Conservation (phyloP, 352 stramenopile species). For the Globisporangium megalacanthum region DNA sequence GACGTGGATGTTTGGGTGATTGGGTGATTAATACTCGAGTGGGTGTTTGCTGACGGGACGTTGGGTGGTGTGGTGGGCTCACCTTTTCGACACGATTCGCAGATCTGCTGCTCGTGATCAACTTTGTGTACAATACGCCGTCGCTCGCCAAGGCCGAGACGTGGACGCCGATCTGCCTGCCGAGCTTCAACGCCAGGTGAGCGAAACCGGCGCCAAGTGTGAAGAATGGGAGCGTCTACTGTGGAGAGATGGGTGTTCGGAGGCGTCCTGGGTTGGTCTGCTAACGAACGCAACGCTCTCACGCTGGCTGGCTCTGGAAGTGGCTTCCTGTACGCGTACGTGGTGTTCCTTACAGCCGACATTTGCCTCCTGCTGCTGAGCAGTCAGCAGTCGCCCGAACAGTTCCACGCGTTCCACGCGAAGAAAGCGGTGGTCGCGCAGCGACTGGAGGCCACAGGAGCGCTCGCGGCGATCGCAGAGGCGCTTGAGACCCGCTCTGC, state of each 20-base stretch:
- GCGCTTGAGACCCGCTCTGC: constrained; percentile 23
- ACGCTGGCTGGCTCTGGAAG: constrained; percentile 17
- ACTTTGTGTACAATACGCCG: constrained; percentile 69
- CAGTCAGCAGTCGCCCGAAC: constrained; percentile 55
- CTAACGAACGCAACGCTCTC: no score
- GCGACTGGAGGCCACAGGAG: constrained; percentile 30
- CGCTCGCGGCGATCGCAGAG: constrained; percentile 33
- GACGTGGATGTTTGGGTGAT: neutral
- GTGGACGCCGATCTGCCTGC: constrained; percentile 66
- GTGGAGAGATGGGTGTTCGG: no score
- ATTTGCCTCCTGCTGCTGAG: constrained; percentile 63
- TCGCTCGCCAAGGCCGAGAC: constrained; percentile 59
- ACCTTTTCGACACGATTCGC: neutral
- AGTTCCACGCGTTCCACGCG: constrained; percentile 69
- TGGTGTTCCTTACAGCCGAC: constrained; percentile 53
- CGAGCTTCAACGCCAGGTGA: constrained; percentile 58
- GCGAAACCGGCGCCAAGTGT: no score
- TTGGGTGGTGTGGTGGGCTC: no score
- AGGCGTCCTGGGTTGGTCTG: no score
- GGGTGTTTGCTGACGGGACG: neutral
- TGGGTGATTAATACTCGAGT: neutral
- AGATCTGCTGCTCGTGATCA: constrained; percentile 64
- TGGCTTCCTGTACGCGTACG: constrained; percentile 69
- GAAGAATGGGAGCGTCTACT: no score
- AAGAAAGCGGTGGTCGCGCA: constrained; percentile 39